Percentiles rank a stretch among this genome's conserved stretches.
phyloP scores from a whole-genome alignment of 169 alveolate genomes.

The Plasmodium coatneyi region DNA sequence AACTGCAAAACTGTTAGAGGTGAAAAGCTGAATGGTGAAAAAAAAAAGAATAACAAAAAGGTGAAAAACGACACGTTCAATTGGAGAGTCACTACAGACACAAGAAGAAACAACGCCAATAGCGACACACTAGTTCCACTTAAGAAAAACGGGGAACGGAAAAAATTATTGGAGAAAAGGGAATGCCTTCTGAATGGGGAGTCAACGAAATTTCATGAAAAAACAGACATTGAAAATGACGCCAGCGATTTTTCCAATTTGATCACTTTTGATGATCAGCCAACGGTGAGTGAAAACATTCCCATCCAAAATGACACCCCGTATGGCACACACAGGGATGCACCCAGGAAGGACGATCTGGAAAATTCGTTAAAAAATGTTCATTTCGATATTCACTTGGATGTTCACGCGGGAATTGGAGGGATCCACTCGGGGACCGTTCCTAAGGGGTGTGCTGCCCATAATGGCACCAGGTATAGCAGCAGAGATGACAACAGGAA shows the following conservation, averaged over 20 bases:
- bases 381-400: constrained; percentile 60
- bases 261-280: not conserved
- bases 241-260: not conserved
- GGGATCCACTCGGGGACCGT: not conserved
- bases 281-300: not conserved
- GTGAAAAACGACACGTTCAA: not conserved
- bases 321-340: not conserved
- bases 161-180: constrained; percentile 21
- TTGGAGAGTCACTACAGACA: not conserved
- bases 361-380: constrained; percentile 28
- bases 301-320: not conserved
- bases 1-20: not conserved
- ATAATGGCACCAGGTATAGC: not conserved
- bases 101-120: not conserved
- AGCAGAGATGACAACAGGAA: not conserved
- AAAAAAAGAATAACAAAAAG: not conserved
- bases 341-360: not conserved
- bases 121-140: not conserved
- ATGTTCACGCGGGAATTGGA: not conserved
- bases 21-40: not conserved
- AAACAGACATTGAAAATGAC: constrained; percentile 8
- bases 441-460: not conserved
- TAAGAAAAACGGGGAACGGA: not conserved
- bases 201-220: not conserved
- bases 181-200: constrained; percentile 4